Evolutionary conservation across 2,329 filamentous ascomycete species (phyloP).

Genomic region (Tolypocladium album): DNA sequence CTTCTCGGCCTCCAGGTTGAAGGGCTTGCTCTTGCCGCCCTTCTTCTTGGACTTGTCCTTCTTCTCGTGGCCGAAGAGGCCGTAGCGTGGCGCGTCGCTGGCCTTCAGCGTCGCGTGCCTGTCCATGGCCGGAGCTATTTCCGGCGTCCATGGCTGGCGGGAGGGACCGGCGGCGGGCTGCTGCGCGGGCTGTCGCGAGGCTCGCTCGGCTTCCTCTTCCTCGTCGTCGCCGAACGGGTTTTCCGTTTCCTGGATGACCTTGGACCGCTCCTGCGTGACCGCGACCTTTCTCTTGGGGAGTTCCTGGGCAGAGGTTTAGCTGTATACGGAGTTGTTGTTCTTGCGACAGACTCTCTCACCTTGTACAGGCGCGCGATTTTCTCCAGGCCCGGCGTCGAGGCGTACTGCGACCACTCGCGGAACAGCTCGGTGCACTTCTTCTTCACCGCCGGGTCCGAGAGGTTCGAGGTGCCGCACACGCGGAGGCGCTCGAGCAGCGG

Average conservation of each 20-base stretch:
- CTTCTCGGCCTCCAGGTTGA: slow-evolving; percentile 81
- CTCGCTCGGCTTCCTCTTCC: slow-evolving; percentile 36
- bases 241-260: slow-evolving; percentile 72
- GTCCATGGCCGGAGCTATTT: neutral
- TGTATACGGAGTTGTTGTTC: accelerated
- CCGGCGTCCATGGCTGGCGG: neutral
- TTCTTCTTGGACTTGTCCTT: slow-evolving; percentile 38
- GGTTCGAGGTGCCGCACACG: slow-evolving; percentile 72
- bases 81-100: neutral
- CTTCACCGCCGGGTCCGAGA: slow-evolving; percentile 77
- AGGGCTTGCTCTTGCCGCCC: slow-evolving; percentile 48
- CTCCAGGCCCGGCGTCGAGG: slow-evolving; percentile 68
- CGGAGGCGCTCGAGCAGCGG: slow-evolving; percentile 83
- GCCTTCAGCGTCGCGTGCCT: neutral
- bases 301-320: slow-evolving; percentile 30
- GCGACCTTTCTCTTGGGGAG: slow-evolving; percentile 58
- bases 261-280: slow-evolving; percentile 67
- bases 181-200: slow-evolving; percentile 16
- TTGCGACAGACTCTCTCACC: slow-evolving; percentile 20
- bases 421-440: slow-evolving; percentile 84
- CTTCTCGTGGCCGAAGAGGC: slow-evolving; percentile 20
- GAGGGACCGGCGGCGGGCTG: slow-evolving; percentile 10
- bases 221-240: slow-evolving; percentile 60
- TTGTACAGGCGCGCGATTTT: slow-evolving; percentile 69
- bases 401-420: slow-evolving; percentile 80